These are phyloP conservation scores for Hibiscus syriacus DNA, from an alignment of 345 rosid species.

Conservation along the genomic window DNA sequence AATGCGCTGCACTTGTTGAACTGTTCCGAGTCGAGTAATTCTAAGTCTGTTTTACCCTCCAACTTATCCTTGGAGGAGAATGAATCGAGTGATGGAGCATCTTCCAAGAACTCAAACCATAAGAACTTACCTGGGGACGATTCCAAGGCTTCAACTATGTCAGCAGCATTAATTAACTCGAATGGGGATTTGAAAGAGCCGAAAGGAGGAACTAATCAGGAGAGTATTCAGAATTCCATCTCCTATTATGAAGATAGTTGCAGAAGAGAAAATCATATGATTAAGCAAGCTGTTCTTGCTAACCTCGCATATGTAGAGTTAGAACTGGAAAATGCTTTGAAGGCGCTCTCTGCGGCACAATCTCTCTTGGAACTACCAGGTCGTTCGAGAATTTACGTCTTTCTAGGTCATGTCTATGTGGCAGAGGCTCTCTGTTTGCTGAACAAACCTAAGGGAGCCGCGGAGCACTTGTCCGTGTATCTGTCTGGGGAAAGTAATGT, in stretches of 20 bases:
- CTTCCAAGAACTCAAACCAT: conserved; percentile 32
- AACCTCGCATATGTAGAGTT: conserved; percentile 77
- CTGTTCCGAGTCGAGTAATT: conserved; percentile 29
- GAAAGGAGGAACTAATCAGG: conserved; percentile 65
- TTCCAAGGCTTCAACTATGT: conserved; percentile 28
- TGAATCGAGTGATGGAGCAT: conserved; percentile 33
- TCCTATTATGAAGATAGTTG: conserved; percentile 38
- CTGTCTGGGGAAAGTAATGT: conserved; percentile 52
- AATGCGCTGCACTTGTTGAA: conserved; percentile 73
- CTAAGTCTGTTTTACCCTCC: conserved; percentile 32
- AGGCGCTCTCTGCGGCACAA: conserved; percentile 59
- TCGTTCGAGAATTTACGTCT: conserved; percentile 64
- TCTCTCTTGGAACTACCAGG: conserved; percentile 63
- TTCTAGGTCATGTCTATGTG: conserved; percentile 74
- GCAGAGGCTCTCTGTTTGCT: conserved; percentile 95
- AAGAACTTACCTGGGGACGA: conserved; percentile 29
- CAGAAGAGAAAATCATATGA: neutral
- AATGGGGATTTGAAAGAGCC: conserved; percentile 74
- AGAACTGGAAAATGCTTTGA: conserved; percentile 78
- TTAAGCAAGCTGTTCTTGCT: conserved; percentile 50
- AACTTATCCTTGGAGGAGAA: conserved; percentile 36
- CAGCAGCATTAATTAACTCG: conserved; percentile 34
- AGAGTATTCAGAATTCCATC: conserved; percentile 54
- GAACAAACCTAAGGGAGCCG: conserved; percentile 74
- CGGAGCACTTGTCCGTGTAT: conserved; percentile 61